phyloP scores from a whole-genome alignment of 345 rosid genomes.

The Eucalyptus sideroxylon region DNA sequence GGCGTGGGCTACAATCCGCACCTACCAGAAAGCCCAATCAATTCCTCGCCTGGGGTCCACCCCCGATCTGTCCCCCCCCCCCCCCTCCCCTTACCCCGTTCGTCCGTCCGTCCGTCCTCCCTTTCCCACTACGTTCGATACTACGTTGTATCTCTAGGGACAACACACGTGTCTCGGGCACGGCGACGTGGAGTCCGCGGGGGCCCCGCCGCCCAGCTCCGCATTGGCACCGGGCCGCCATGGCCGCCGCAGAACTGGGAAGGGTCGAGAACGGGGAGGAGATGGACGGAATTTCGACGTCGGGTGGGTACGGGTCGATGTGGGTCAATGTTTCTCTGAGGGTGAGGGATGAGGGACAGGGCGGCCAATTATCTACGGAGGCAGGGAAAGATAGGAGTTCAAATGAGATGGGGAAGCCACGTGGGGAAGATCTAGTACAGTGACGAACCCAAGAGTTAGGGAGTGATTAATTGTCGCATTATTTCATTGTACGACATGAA shows the following conservation, averaged over 20 bases:
- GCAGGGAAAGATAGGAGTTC: background rate
- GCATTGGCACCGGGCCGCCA: background rate
- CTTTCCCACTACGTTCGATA: background rate
- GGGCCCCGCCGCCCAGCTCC: no score
- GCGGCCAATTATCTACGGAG: background rate
- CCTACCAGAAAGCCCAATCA: background rate
- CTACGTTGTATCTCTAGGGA: background rate
- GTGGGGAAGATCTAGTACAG: background rate
- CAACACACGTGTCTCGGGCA: background rate
- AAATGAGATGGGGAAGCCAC: background rate
- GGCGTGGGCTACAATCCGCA: background rate
- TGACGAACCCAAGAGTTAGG: background rate
- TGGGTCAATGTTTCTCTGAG: background rate
- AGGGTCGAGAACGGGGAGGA: background rate
- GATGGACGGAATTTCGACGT: background rate
- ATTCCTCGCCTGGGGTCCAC: background rate
- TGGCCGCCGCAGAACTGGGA: background rate
- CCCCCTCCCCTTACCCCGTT: background rate
- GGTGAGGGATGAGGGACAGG: background rate
- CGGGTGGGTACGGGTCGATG: background rate
- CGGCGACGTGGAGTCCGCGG: accelerated
- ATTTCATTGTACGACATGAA: background rate
- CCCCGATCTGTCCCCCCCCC: background rate
- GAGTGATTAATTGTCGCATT: background rate
- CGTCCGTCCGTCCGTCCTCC: background rate